Percentiles rank a stretch among this genome's conserved stretches.
Evolutionary conservation across 352 stramenopile species (phyloP).

Genomic region (Plasmopara halstedii): DNA sequence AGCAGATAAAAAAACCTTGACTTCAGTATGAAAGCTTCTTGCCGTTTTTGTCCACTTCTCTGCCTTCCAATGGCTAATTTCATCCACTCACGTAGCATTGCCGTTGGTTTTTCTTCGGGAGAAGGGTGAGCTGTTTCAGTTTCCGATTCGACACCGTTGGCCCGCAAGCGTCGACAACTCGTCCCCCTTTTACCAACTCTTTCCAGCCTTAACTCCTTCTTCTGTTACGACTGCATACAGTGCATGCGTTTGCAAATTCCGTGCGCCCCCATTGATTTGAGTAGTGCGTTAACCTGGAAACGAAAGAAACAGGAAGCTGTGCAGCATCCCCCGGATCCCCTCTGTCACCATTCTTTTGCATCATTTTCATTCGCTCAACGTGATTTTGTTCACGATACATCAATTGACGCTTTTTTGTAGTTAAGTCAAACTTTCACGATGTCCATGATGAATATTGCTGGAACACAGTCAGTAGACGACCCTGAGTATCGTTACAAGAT

Average conservation of each 20-base stretch:
- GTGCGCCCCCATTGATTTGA: slow-evolving; percentile 68
- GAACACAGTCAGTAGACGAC: slow-evolving; percentile 87
- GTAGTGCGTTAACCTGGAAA: slow-evolving; percentile 63
- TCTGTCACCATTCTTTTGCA: slow-evolving; percentile 27
- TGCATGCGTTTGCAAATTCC: slow-evolving; percentile 86
- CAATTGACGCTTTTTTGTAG: slow-evolving; percentile 24
- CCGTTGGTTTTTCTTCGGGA: slow-evolving; percentile 5
- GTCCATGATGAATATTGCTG: slow-evolving; percentile 89
- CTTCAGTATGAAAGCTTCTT: too few relatives aligned
- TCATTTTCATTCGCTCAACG: slow-evolving; percentile 8
- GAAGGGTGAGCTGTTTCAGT: slow-evolving; percentile 15
- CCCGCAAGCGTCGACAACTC: slow-evolving; percentile 18
- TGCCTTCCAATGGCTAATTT: slow-evolving; percentile 5
- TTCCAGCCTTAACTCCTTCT: neutral
- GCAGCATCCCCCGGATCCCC: slow-evolving; percentile 31
- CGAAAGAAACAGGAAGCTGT: slow-evolving; percentile 57
- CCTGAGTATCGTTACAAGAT: slow-evolving; percentile 99
- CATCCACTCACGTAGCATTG: slow-evolving; percentile 4
- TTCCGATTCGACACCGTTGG: slow-evolving; percentile 29
- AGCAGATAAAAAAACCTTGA: too few relatives aligned
- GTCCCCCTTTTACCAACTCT: slow-evolving; percentile 3
- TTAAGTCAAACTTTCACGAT: slow-evolving; percentile 29
- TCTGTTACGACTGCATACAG: slow-evolving; percentile 36
- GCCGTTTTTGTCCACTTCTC: too few relatives aligned
- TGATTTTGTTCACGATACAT: slow-evolving; percentile 33